Evolutionary conservation across 441 rosid genomes (phyloP), one percentile per base, ranked within the genome.

Genomic region (Bruguiera hainesii): DNA sequence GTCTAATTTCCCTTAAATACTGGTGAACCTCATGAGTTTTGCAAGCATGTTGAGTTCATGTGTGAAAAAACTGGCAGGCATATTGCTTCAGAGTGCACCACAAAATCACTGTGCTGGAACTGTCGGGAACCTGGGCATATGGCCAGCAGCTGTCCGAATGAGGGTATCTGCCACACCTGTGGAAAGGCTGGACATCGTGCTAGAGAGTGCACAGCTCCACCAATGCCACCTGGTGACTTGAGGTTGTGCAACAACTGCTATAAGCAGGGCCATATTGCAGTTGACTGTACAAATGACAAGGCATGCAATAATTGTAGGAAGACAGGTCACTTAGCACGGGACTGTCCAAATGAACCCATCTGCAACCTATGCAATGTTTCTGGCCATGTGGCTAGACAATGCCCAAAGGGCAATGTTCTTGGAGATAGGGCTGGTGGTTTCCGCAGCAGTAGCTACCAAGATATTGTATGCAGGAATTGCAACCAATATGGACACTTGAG

Each of bases 121-220:
- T 90, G 94, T 57, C 79, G 90, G 53, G 94, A 88, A 65, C 87
- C 92, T 21, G 92, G 94, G 33, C 97, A 90, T 79, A 84, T 83
- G 80, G 87, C 92, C 62, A 79, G 80, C 73, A 75, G 74, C 71
- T 90, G 96, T 63, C 86, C 89, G 8, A 91, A 91, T 42, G 83
- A 89, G 78, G 90, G 90, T 78, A 82, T 89, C 78, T 91, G 94
- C 79, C 97, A 91, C 79, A 86, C 89, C 46, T 89, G 94, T 75
- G 96, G 97, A 50, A 87, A 89, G 80, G 81, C 83, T 26, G 94
- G 97, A 39, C 97, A 90, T 66, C 89, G 82, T 48, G 97, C 94
- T 20, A 83, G 87, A 66, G 90, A 88, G 60, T 90, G 92, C 77
- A 77, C 84, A 0, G 86, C 89, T 57, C 84, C 82, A 42, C 78